Conservation (phyloP, 2,329 filamentous ascomycete species). For the Mycogone perniciosa region DNA sequence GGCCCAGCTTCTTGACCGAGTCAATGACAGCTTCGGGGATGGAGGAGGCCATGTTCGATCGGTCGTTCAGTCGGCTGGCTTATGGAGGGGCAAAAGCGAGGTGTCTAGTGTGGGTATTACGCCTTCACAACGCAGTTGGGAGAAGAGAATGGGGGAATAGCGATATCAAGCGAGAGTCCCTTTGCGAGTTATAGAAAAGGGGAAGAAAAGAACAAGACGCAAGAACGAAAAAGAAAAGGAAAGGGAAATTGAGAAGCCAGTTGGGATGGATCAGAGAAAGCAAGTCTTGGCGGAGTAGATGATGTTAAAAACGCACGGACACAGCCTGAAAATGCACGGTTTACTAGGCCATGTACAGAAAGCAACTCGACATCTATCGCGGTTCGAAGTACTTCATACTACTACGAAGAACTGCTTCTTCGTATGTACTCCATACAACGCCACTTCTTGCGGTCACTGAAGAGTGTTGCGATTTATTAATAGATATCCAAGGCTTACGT, state of each 20-base stretch:
- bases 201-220: neutral
- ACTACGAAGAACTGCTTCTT: too few species aligned
- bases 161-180: slow-evolving; percentile 4
- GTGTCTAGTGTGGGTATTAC: neutral
- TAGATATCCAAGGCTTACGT: too few species aligned
- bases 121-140: neutral
- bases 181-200: slow-evolving; percentile 1
- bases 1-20: slow-evolving; percentile 26
- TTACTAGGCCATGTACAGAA: neutral
- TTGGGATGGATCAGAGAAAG: too few species aligned
- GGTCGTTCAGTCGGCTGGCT: neutral
- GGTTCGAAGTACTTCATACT: too few species aligned
- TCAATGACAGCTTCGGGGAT: slow-evolving; percentile 21
- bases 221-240: slow-evolving; percentile 7
- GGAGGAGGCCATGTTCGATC: slow-evolving; percentile 18
- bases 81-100: slow-evolving; percentile 8
- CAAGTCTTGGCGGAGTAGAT: slow-evolving; percentile 3
- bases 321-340: neutral
- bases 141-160: slow-evolving; percentile 9
- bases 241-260: slow-evolving; percentile 5
- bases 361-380: too few species aligned
- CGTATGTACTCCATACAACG: too few species aligned
- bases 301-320: too few species aligned
- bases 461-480: too few species aligned
- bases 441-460: too few species aligned